Percentiles rank a stretch among this genome's conserved stretches.
Conservation (phyloP, 108 stramenopile species). For the Nannochloropsis gaditana region DNA sequence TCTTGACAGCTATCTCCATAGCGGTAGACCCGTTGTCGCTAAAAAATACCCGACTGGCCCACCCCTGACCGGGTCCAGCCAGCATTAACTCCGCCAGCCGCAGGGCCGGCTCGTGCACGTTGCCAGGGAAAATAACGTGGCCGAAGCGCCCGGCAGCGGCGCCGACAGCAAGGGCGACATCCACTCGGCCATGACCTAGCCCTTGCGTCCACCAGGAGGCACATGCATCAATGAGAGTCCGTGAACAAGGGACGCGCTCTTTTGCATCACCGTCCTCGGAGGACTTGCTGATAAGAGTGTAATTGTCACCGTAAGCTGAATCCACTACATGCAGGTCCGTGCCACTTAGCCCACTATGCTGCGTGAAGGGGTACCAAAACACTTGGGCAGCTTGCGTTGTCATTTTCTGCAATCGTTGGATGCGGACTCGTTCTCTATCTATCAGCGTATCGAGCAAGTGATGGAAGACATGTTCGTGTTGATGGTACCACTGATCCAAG, state of each 20-base stretch:
- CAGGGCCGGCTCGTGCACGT: slow-evolving; percentile 46
- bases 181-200: slow-evolving; percentile 46
- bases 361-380: slow-evolving; percentile 51
- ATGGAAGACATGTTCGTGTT: slow-evolving; percentile 22
- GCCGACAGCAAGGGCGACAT: slow-evolving; percentile 41
- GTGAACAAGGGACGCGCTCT: background rate
- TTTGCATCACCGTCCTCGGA: slow-evolving; percentile 24
- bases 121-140: slow-evolving; percentile 49
- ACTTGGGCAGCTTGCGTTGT: slow-evolving; percentile 5
- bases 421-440: slow-evolving; percentile 3
- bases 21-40: slow-evolving; percentile 51
- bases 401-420: slow-evolving; percentile 6
- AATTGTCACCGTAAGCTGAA: slow-evolving; percentile 47
- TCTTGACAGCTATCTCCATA: slow-evolving; percentile 46
- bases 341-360: slow-evolving; percentile 31
- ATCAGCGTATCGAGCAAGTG: slow-evolving; percentile 25
- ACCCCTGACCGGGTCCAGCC: slow-evolving; percentile 42
- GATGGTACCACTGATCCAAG: slow-evolving; percentile 36
- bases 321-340: slow-evolving; percentile 40
- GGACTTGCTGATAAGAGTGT: background rate
- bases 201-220: slow-evolving; percentile 56
- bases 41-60: slow-evolving; percentile 49
- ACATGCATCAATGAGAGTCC: slow-evolving; percentile 42
- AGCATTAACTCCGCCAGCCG: slow-evolving; percentile 42
- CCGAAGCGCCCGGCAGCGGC: slow-evolving; percentile 51